Evolutionary conservation across 148 eudicot genomes (phyloP), one percentile per base, ranked within the genome.

Genomic region (Salicornia ramosissima): DNA sequence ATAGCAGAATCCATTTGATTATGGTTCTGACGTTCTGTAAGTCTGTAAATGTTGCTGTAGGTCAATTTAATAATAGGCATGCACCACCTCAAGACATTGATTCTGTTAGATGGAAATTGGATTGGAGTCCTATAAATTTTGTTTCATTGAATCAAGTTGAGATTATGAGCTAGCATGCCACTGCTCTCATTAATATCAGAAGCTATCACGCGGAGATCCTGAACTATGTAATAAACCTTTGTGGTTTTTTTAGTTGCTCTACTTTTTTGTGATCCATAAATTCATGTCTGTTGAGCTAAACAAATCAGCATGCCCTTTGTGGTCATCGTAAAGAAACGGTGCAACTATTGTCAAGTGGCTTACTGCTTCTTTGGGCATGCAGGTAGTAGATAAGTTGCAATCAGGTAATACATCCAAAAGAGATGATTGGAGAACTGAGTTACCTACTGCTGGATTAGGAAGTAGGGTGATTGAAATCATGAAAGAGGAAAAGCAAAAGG

Each of bases 351-450:
- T 67, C 50, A 62, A 59, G 57, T 70, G 66, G 64, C 52, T 40
- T 65, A 13, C 63, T 65, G 46, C 30, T 57, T 58, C 12, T 50
- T 12, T 42, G 72, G 30, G 25, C 12, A 25, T 61, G 65, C 81
- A 94, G 99, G 93, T 94, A 40, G 99, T 94, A 47, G 90, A 91
- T 79, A 77, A 89, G 80, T 47, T 94, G 84, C 96, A 94, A 79
- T 87, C 92, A 72, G 74, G 90, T 71, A 79, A 81, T 77, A 91
- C 87, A 73, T 87, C 90, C 4, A 83, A 80, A 75, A 85, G 89
- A 79, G 92, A 86, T 70, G 87, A 87, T 67, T 94, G 99, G 99
- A 82, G 81, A 75, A 77, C 76, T 46, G 96, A 94, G 77, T 85
- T 94, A 70, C 96, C 97, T 0, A 73, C 68, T 66, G 40, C 73